Evolutionary conservation across 148 eudicot genomes (phyloP).

Genomic region (Chenopodium quinoa): DNA sequence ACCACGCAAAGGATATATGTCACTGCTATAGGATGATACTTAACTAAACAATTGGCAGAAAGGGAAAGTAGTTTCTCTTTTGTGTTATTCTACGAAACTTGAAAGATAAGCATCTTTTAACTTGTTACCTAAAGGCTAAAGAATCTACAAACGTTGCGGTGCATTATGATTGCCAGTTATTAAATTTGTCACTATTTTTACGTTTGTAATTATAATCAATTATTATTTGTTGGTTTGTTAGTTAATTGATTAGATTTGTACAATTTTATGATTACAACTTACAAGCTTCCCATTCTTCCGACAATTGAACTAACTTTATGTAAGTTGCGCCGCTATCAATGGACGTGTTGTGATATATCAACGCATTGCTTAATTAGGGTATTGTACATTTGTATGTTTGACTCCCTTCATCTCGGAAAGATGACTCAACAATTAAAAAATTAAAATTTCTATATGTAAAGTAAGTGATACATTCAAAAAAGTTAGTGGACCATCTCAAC

Average conservation of each 20-base stretch:
- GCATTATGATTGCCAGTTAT: not conserved
- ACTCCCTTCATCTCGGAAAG: too few species aligned
- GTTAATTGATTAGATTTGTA: not conserved
- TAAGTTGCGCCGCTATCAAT: not conserved
- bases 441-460: too few species aligned
- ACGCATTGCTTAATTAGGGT: not conserved
- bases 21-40: not conserved
- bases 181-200: not conserved
- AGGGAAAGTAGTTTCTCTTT: not conserved
- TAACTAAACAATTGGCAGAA: not conserved
- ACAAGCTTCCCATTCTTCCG: not conserved
- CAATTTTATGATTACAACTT: not conserved
- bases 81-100: constrained; percentile 3
- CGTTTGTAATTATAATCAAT: not conserved
- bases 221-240: too few species aligned
- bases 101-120: not conserved
- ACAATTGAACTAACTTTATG: not conserved
- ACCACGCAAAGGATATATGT: not conserved
- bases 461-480: too few species aligned
- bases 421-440: too few species aligned
- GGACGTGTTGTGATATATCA: not conserved
- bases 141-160: not conserved
- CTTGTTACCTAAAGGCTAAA: not conserved
- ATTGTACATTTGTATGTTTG: too few species aligned
- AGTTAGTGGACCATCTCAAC: too few species aligned